phyloP scores from a whole-genome alignment of 176 grass and related monocot species.

The Hsuehochloa calcarea region DNA sequence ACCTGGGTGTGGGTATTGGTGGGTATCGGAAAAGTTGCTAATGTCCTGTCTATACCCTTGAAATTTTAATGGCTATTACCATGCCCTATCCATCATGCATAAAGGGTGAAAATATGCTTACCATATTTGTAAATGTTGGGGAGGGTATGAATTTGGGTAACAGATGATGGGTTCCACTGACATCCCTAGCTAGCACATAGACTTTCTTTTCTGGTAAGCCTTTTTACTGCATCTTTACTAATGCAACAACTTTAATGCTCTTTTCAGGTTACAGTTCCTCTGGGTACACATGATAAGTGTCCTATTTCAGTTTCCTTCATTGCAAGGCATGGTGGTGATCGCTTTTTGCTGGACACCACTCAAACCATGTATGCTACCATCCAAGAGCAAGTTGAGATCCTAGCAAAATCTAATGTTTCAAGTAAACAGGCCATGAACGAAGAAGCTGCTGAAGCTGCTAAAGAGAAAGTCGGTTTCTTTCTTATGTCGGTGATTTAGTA shows the following conservation, averaged over 20 bases:
- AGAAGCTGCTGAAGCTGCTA: conserved; percentile 90
- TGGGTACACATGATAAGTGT: conserved; percentile 75
- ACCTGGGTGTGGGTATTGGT: not conserved
- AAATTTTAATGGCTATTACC: conserved; percentile 13
- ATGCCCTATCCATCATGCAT: not conserved
- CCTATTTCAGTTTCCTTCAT: conserved; percentile 91
- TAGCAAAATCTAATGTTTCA: conserved; percentile 68
- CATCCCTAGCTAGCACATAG: not conserved
- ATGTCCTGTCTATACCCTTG: not conserved
- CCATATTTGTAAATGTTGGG: not conserved
- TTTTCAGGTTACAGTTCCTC: conserved; percentile 73
- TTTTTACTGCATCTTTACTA: conserved; percentile 5
- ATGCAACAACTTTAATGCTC: not conserved
- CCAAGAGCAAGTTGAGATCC: conserved; percentile 70
- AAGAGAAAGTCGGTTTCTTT: conserved; percentile 68
- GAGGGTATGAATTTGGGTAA: not conserved
- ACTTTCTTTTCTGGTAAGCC: not conserved
- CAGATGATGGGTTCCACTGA: not conserved
- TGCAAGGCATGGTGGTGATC: conserved; percentile 75
- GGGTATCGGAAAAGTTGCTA: not conserved
- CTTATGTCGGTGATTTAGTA: conserved; percentile 10
- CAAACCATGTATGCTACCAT: conserved; percentile 73
- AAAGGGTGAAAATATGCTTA: not conserved
- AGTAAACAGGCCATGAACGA: conserved; percentile 70
- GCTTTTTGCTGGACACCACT: conserved; percentile 74